phyloP scores from a whole-genome alignment of 176 grass and related monocot species.

The Triticum dicoccoides region DNA sequence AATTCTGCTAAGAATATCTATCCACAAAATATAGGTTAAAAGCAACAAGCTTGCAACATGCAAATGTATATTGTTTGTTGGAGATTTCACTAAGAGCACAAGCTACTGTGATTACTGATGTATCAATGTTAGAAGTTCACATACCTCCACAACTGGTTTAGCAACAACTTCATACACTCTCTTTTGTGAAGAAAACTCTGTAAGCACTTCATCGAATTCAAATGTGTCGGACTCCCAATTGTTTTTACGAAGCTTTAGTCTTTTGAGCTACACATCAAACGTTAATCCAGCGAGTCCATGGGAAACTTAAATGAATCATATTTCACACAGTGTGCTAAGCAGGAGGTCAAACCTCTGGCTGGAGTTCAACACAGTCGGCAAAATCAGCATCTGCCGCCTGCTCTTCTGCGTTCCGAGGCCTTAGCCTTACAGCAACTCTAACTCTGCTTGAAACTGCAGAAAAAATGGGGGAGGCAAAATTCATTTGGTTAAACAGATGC shows the following conservation, averaged over 20 bases:
- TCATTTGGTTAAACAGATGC: background rate
- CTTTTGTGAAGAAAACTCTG: constrained; percentile 98
- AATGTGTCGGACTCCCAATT: constrained; percentile 99
- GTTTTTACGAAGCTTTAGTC: constrained; percentile 98
- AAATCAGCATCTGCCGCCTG: constrained; percentile 88
- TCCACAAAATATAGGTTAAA: background rate
- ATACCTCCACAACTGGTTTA: constrained; percentile 99
- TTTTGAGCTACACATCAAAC: constrained; percentile 72
- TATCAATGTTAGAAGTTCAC: constrained; percentile 29
- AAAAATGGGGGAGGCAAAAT: background rate
- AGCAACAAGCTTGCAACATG: background rate
- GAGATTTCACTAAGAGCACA: background rate
- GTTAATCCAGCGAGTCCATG: constrained; percentile 20
- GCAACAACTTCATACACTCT: constrained; percentile 99
- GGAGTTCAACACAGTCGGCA: constrained; percentile 94
- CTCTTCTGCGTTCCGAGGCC: constrained; percentile 88
- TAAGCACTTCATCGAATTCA: constrained; percentile 94
- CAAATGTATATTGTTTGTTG: background rate
- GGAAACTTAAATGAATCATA: constrained; percentile 1
- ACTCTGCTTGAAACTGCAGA: constrained; percentile 89
- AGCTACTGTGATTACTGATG: background rate
- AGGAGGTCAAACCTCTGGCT: constrained; percentile 67
- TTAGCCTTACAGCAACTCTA: constrained; percentile 95
- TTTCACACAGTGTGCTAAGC: background rate
- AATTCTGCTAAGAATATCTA: background rate